phyloP scores from a whole-genome alignment of 257 asterid genomes.

The Nicotiana knightiana region DNA sequence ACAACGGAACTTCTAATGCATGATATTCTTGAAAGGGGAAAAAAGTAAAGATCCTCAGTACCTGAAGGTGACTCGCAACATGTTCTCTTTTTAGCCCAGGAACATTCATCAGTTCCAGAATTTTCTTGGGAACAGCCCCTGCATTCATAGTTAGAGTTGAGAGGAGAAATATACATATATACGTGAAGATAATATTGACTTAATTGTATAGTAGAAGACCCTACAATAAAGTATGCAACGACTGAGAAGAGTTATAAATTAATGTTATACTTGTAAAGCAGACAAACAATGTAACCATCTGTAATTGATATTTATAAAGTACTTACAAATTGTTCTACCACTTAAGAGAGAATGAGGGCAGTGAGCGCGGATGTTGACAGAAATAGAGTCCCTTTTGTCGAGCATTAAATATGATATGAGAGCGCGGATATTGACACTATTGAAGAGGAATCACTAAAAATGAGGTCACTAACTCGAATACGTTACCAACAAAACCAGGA shows the following conservation, averaged over 20 bases:
- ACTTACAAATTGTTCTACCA: too few species aligned
- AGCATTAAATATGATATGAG: too few species aligned
- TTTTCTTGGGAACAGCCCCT: conserved; percentile 92
- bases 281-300: too few species aligned
- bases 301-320: too few species aligned
- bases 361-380: too few species aligned
- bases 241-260: too few species aligned
- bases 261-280: too few species aligned
- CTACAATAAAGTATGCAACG: too few species aligned
- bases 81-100: conserved; percentile 87
- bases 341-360: too few species aligned
- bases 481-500: neutral
- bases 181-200: neutral
- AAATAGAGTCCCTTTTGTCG: too few species aligned
- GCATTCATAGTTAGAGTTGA: conserved; percentile 21
- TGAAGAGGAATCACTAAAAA: neutral
- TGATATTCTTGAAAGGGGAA: neutral
- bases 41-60: conserved; percentile 11
- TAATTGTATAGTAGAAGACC: neutral
- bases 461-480: neutral
- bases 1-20: neutral
- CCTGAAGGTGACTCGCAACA: conserved; percentile 98
- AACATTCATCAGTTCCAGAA: conserved; percentile 86
- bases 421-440: too few species aligned
- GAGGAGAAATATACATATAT: neutral